These are phyloP conservation scores for Falciphora oryzae DNA, from an alignment of 2,329 filamentous ascomycete genomes.

Conservation along the genomic window DNA sequence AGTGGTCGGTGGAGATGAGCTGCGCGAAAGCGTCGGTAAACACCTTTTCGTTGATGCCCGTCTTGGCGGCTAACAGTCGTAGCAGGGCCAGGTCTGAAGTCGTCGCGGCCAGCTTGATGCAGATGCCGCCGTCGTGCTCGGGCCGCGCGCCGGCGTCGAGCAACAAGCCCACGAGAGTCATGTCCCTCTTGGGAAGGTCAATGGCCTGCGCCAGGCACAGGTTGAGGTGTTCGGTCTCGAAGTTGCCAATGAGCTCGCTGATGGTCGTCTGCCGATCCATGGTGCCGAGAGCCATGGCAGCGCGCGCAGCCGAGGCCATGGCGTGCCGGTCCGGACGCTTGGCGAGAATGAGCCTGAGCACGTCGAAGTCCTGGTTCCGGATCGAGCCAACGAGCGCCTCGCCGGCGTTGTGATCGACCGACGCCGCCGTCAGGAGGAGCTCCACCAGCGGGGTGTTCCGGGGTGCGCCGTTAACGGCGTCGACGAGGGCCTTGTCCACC, in stretches of 20 bases:
- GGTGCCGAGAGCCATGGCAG: slow-evolving; percentile 16
- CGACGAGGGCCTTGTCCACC: slow-evolving; percentile 19
- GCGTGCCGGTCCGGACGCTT: slow-evolving; percentile 18
- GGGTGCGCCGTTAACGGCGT: slow-evolving; percentile 17
- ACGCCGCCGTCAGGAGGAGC: slow-evolving; percentile 18
- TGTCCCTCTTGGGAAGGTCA: slow-evolving; percentile 16
- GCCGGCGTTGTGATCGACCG: slow-evolving; percentile 22
- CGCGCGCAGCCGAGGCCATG: slow-evolving; percentile 17
- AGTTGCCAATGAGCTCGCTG: slow-evolving; percentile 13
- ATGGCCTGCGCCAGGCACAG: slow-evolving; percentile 18
- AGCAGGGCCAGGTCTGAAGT: slow-evolving; percentile 17
- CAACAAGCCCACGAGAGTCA: slow-evolving; percentile 17
- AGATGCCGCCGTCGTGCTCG: slow-evolving; percentile 19
- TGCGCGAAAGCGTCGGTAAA: slow-evolving; percentile 18
- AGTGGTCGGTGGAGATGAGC: slow-evolving; percentile 16
- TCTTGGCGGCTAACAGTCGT: slow-evolving; percentile 16
- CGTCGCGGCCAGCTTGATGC: slow-evolving; percentile 20
- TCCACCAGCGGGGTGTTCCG: slow-evolving; percentile 17
- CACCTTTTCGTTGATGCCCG: slow-evolving; percentile 13
- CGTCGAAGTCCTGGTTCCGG: slow-evolving; percentile 16
- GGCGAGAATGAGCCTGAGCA: slow-evolving; percentile 19
- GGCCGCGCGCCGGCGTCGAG: slow-evolving; percentile 20
- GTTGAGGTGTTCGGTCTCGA: slow-evolving; percentile 21
- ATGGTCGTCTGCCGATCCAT: slow-evolving; percentile 14
- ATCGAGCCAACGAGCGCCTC: slow-evolving; percentile 22